A percentile compares a stretch with the other conserved stretches of the same genome.
Evolutionary conservation across 2,329 filamentous ascomycete genomes (phyloP).

Genomic region (Diaporthe capsici): DNA sequence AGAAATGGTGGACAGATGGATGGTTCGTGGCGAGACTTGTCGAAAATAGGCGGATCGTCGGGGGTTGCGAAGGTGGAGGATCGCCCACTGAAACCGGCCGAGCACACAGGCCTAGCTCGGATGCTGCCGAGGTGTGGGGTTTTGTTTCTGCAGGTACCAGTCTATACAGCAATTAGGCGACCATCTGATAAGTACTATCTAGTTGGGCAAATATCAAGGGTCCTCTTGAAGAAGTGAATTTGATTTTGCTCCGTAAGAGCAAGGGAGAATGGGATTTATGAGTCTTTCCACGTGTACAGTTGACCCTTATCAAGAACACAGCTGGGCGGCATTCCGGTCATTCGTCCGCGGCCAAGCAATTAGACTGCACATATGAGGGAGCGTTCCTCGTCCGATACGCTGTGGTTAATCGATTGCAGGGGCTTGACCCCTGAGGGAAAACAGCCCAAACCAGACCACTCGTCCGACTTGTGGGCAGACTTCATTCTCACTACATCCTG

Average conservation of each 20-base stretch:
- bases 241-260: neutral
- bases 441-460: constrained; percentile 18
- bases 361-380: neutral
- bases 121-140: constrained; percentile 37
- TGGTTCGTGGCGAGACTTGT: neutral
- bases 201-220: neutral
- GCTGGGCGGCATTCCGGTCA: constrained; percentile 2
- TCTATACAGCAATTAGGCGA: neutral
- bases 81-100: constrained; percentile 35
- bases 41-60: constrained; percentile 23
- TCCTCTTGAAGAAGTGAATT: neutral
- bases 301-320: neutral
- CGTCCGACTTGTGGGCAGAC: constrained; percentile 40
- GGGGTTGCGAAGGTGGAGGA: constrained; percentile 21
- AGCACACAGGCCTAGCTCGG: constrained; percentile 20
- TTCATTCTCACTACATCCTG: neutral
- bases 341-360: neutral
- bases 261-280: no score
- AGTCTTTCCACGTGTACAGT: neutral
- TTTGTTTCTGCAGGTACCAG: constrained; percentile 26
- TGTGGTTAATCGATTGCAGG: constrained; percentile 31
- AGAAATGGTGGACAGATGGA: neutral
- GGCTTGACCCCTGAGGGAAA: constrained; percentile 30
- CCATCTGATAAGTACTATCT: neutral
- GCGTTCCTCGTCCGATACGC: neutral